Base-by-base conservation (phyloP, 2,329 filamentous ascomycete genomes). In the Colletotrichum horii region DNA sequence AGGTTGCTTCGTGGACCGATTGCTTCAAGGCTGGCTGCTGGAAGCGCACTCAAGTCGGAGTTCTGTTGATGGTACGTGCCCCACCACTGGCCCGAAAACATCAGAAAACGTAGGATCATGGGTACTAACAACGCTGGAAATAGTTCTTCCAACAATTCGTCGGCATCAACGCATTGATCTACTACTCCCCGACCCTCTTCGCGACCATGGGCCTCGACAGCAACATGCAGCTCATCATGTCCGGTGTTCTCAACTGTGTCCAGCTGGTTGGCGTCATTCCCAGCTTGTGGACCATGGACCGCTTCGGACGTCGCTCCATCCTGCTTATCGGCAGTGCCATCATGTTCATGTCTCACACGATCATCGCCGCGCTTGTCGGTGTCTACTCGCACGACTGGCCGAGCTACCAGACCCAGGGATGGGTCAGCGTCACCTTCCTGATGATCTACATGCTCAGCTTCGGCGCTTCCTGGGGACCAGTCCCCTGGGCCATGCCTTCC, bases 401-500 rank as follows among this genome's bases (percentile, higher is more conserved):
- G 3, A 78, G 82, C 1, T 86, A 91, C 78, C 78, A 80, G 4
- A 86, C 83, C 1, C 89, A 88, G 1, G 90, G 89, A 6, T 92
- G 90, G 90, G 89, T 86, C 7, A 88, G 88, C 2, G 88, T 91
- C 0, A 88, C 88, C 28, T 75, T 75, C 62, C 22, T 75, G 26
- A 28, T 75, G 24, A 30, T 75, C 4, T 75, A 91, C 80, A 92
- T 93, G 87, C 80, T 91, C 52, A 83, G 85, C 3, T 94, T 93
- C 75, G 91, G 91, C 3, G 88, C 87, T 0, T 88, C 88, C 0
- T 93, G 90, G 89, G 89, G 88, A 19, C 87, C 88, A 65, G 87
- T 89, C 19, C 81, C 82, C 1, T 84, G 83, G 83, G 79, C 83
- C 1, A 84, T 85, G 65, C 82, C 82, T 8, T 81, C 81, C 1